Evolutionary conservation across 805 yeast genomes (phyloP).

Genomic region (Ogataea nonfermentans): DNA sequence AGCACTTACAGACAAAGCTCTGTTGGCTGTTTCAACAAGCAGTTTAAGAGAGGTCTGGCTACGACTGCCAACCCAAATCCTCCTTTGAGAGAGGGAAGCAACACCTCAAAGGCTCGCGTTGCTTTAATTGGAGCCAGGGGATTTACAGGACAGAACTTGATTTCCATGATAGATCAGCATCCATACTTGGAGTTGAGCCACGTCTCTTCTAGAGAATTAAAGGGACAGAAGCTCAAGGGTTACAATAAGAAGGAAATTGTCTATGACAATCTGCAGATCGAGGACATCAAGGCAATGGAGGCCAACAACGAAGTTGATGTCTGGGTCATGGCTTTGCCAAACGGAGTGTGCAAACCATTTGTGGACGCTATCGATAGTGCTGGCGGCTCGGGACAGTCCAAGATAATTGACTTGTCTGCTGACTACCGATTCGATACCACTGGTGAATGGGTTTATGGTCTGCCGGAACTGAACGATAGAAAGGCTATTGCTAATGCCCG

Average conservation of each 20-base stretch:
- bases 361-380: conserved; percentile 77
- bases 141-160: conserved; percentile 91
- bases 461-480: conserved; percentile 87
- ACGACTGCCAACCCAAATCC: conserved; percentile 61
- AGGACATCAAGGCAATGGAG: conserved; percentile 80
- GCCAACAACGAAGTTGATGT: conserved; percentile 77
- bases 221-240: conserved; percentile 83
- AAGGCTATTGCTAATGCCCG: conserved; percentile 62
- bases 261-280: conserved; percentile 83
- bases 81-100: conserved; percentile 63
- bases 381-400: conserved; percentile 54
- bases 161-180: conserved; percentile 81
- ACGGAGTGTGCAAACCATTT: conserved; percentile 91
- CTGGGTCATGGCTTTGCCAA: conserved; percentile 99
- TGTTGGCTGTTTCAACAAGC: conserved; percentile 18
- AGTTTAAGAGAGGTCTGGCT: conserved; percentile 31
- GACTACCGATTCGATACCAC: conserved; percentile 92
- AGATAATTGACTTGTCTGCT: conserved; percentile 90
- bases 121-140: conserved; percentile 99
- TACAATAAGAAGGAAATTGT: conserved; percentile 77
- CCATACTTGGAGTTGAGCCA: conserved; percentile 85
- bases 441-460: conserved; percentile 89
- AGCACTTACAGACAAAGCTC: conserved; percentile 18
- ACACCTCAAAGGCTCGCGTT: conserved; percentile 63
- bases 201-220: conserved; percentile 93